Conservation (phyloP, 169 alveolate species). For the Plasmodium inui region DNA sequence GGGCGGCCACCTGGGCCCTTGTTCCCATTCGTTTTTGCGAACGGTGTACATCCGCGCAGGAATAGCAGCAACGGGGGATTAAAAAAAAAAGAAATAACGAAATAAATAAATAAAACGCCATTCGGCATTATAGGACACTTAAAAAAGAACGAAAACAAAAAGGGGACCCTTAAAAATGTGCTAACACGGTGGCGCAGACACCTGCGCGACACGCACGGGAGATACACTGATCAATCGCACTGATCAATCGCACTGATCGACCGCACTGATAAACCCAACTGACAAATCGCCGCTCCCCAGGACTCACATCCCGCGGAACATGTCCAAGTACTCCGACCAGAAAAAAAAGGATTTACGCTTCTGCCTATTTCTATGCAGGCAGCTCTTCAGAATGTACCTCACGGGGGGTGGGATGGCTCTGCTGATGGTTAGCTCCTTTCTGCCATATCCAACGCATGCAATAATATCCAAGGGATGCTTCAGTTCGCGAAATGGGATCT, state of each 20-base stretch:
- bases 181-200: background rate
- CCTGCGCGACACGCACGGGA: background rate
- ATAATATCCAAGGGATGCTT: slow-evolving; percentile 77
- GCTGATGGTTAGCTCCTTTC: slow-evolving; percentile 26
- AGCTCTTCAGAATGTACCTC: slow-evolving; percentile 18
- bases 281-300: background rate
- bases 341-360: slow-evolving; percentile 64
- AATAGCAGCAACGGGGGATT: background rate
- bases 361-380: slow-evolving; percentile 41
- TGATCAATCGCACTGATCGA: background rate
- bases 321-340: slow-evolving; percentile 69
- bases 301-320: background rate
- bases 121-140: background rate
- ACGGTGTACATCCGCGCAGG: background rate
- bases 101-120: background rate
- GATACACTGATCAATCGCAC: background rate
- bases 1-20: background rate
- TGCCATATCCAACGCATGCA: slow-evolving; percentile 79
- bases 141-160: background rate
- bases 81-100: background rate
- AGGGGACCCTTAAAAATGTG: background rate
- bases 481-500: slow-evolving; percentile 84
- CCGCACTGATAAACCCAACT: background rate
- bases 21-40: background rate
- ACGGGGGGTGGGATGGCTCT: slow-evolving; percentile 10